A percentile compares a stretch with the other conserved stretches of the same genome.
Evolutionary conservation across 306 rosid genomes (phyloP).

Genomic region (Trifolium subterraneum): DNA sequence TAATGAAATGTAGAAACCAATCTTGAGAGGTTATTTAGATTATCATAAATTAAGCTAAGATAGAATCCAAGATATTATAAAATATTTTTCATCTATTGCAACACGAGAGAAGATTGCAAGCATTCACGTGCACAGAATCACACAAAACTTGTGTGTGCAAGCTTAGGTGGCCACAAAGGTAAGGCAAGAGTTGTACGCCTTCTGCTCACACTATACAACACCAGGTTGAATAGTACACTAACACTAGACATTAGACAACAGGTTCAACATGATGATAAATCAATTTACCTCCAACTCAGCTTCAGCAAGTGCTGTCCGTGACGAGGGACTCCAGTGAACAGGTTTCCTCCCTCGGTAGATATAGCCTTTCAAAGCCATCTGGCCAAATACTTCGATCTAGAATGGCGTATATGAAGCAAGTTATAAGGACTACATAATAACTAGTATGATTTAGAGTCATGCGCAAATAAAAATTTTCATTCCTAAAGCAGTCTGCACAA

Average conservation of each 20-base stretch:
- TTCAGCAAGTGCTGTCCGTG: constrained; percentile 99
- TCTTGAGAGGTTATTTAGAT: background rate
- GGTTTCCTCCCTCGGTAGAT: constrained; percentile 98
- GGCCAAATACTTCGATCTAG: constrained; percentile 98
- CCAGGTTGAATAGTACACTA: constrained; percentile 25
- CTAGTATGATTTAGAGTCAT: constrained; percentile 15
- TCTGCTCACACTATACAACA: constrained; percentile 24
- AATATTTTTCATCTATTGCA: constrained; percentile 1
- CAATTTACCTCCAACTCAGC: constrained; percentile 92
- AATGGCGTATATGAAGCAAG: constrained; percentile 32
- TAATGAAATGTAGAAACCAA: constrained; percentile 10
- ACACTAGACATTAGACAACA: background rate
- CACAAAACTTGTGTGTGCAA: background rate
- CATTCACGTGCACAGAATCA: background rate
- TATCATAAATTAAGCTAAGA: background rate
- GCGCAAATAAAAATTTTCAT: constrained; percentile 15
- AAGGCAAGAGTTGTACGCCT: background rate
- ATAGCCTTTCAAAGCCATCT: constrained; percentile 90
- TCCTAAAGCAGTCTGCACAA: constrained; percentile 28
- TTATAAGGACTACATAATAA: constrained; percentile 28
- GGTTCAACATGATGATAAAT: constrained; percentile 15
- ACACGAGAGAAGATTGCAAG: constrained; percentile 22
- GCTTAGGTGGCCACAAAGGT: constrained; percentile 1
- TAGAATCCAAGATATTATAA: constrained; percentile 11
- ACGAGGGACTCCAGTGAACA: constrained; percentile 99